A percentile compares a stretch with the other conserved stretches of the same genome.
Evolutionary conservation across 306 rosid species (phyloP).

Genomic region (Macrotyloma uniflorum): DNA sequence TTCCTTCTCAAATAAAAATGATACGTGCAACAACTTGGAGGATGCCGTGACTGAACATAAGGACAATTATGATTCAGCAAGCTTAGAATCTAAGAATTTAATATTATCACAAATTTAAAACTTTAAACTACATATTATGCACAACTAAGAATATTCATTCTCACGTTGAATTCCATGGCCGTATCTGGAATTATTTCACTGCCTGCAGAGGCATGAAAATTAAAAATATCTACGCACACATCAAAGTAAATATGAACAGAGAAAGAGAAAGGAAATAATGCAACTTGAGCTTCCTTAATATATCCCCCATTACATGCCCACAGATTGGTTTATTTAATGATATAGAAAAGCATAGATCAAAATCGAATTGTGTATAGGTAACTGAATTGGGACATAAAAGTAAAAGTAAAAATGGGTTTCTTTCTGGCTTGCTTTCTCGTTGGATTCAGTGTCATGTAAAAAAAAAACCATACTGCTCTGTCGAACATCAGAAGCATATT

Average conservation of each 20-base stretch:
- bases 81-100: slow-evolving; percentile 60
- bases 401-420: neutral
- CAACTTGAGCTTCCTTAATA: neutral
- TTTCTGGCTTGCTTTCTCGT: slow-evolving; percentile 15
- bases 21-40: slow-evolving; percentile 50
- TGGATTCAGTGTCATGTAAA: slow-evolving; percentile 32
- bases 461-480: slow-evolving; percentile 21
- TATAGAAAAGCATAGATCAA: slow-evolving; percentile 10
- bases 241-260: slow-evolving; percentile 4
- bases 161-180: slow-evolving; percentile 38
- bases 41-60: slow-evolving; percentile 50
- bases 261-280: slow-evolving; percentile 19
- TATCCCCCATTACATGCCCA: slow-evolving; percentile 5
- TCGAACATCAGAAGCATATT: neutral
- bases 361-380: neutral
- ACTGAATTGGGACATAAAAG: slow-evolving; percentile 16
- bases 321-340: slow-evolving; percentile 14
- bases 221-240: neutral
- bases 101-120: slow-evolving; percentile 39
- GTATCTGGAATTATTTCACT: slow-evolving; percentile 25
- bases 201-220: slow-evolving; percentile 11
- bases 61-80: slow-evolving; percentile 74
- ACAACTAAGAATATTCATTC: slow-evolving; percentile 47
- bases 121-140: slow-evolving; percentile 35
- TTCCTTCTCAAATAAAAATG: slow-evolving; percentile 40